Evolutionary conservation across 805 yeast genomes (phyloP).

Genomic region (Yarrowia keelungensis): DNA sequence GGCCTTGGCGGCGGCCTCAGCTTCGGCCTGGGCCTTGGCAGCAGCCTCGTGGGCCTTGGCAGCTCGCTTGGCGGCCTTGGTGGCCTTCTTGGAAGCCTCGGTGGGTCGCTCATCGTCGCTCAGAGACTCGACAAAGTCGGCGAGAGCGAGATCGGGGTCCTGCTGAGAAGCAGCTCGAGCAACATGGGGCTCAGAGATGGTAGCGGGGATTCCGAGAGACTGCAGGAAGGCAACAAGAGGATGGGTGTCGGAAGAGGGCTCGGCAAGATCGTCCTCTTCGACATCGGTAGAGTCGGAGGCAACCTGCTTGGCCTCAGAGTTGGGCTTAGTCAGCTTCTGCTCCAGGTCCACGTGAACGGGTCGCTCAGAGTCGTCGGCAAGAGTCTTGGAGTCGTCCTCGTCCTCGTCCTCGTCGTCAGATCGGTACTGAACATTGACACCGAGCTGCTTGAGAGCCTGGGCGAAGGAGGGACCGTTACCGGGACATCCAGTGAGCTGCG

Average conservation of each 20-base stretch:
- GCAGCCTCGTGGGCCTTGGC: conserved; percentile 22
- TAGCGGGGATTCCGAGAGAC: conserved; percentile 12
- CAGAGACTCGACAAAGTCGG: conserved; percentile 30
- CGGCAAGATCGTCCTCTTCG: neutral
- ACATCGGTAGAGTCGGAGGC: neutral
- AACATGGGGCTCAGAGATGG: conserved; percentile 27
- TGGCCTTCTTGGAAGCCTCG: neutral
- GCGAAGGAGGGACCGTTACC: conserved; percentile 23
- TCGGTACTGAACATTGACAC: conserved; percentile 8
- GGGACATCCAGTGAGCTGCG: conserved; percentile 12
- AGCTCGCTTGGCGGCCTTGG: conserved; percentile 17
- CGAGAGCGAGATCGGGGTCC: conserved; percentile 30
- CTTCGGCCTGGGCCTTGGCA: conserved; percentile 16
- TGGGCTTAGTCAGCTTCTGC: neutral
- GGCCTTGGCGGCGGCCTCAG: conserved; percentile 3
- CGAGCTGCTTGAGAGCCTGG: conserved; percentile 36
- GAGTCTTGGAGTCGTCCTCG: neutral
- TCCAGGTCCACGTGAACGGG: conserved; percentile 6
- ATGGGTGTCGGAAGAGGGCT: neutral
- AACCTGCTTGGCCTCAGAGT: no score
- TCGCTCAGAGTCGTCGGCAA: neutral
- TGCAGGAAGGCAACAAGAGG: conserved; percentile 16
- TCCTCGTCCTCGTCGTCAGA: conserved; percentile 6
- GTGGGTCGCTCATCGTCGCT: conserved; percentile 9
- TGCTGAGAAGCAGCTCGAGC: neutral